Base-by-base conservation (phyloP, 768 basidiomycete species). In the Hericium rajendrae region DNA sequence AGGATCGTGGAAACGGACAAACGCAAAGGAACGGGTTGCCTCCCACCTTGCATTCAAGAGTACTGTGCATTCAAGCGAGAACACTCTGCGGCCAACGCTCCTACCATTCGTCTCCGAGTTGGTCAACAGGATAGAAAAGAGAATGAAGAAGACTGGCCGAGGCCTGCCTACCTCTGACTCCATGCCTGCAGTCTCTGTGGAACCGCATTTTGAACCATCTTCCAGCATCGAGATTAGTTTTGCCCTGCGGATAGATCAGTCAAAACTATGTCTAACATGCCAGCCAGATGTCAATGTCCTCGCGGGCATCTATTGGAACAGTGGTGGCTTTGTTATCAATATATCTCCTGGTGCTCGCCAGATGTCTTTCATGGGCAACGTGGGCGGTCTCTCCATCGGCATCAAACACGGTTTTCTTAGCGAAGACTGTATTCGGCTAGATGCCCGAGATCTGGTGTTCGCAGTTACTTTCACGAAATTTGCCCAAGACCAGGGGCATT, bases 251-350 rank as follows among this genome's bases (percentile, higher is more conserved):
- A 95, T 98, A 62, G 93, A 97, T 66, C 81, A 86, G 65, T 97
- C 95, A 0, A 84, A 79, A 55, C 77, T 98, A 52, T 84, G 88
- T 58, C 73, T 98, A 26, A 91, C 88, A 0, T 97, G 95, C 62
- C 83, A 85, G 59, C 92, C 92, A 0, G 91, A 94, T 65, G 91
- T 93, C 53, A 92, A 94, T 61, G 94, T 97, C n/a, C 78, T 87
- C 43, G 91, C 90, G 13, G 86, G 86, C 1, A 67, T 97, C 38
- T 80, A 90, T 50, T 98, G 95, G 95, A 88, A 95, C 55, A 94
- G 90, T 63, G 95, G 95, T 43, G 94, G 93, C 0, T 94, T 97
- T 66, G 72, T 93, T 51, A 69, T 94, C 55, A 88, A 83, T 63
- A 73, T 91, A 41, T 81, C 85, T 39, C 88, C 93, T 2, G 84